Base-by-base conservation (phyloP, 2,329 filamentous ascomycete genomes). In the Trichothecium roseum region DNA sequence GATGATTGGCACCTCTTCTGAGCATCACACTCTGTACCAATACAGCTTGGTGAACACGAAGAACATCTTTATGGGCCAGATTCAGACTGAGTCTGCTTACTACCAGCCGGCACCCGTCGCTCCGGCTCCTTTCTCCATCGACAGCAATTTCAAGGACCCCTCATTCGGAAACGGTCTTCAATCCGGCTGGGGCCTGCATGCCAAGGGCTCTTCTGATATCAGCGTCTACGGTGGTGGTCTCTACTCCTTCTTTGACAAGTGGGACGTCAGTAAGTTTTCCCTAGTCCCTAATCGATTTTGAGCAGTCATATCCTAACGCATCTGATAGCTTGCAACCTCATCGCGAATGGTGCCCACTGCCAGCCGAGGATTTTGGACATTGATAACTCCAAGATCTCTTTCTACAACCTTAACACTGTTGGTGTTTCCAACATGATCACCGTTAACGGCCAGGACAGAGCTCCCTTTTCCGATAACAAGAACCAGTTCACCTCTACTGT, bases 161-260 rank as follows among this genome's bases (percentile, higher is more conserved):
- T 26, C 30, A 27, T 10, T 17, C 8, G 34, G 39, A 22, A 39
- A 41, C 16, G 28, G 32, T 8, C 56, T 54, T 39, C 47, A 52
- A 9, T 47, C 57, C 32, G 63, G 65, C 5, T 74, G 68, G 66
- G 71, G 62, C 13, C 45, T 77, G 9, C 62, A 70, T 3, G 62
- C 76, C 35, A 43, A 73, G 22, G 57, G 68, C 39, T 66, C 62
- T 3, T 49, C 51, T 5, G 56, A 64, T 37, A 57, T 77, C 17
- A 48, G 63, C 20, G 48, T 68, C 14, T 70, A 77, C 38, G 67
- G 70, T 8, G 66, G 63, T 0, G 74, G 73, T 0, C 44, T 75
- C 4, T 78, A 78, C 53, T 66, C 58, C 34, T 78, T 75, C 61
- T 78, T 76, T 59, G 60, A 69, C 46, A 66, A 72, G 54, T 77